Percentiles rank a stretch among this genome's conserved stretches.
Evolutionary conservation across 768 basidiomycete species (phyloP).

Genomic region (Lyophyllum shimeji): DNA sequence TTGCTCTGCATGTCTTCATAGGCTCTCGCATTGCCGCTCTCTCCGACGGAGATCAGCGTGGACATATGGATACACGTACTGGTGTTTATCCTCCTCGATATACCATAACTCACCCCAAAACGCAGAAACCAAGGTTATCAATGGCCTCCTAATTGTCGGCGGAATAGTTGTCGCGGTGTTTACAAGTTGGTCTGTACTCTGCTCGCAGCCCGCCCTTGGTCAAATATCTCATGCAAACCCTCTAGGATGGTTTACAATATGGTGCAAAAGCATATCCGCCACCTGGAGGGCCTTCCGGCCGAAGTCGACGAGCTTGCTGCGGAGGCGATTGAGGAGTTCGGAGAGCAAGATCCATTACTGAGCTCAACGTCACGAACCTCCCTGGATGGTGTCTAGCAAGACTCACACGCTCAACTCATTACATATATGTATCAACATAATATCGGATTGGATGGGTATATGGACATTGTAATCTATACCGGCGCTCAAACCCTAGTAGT

Average conservation of each 20-base stretch:
- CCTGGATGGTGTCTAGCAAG: neutral
- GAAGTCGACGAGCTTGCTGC: conserved; percentile 55
- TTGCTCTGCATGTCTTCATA: conserved; percentile 73
- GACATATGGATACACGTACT: conserved; percentile 74
- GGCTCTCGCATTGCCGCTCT: conserved; percentile 73
- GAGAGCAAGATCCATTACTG: conserved; percentile 62
- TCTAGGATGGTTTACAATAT: conserved; percentile 65
- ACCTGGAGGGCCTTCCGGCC: conserved; percentile 46
- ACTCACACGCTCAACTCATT: neutral
- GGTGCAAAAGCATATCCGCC: conserved; percentile 60
- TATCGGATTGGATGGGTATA: conserved; percentile 1
- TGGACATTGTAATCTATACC: neutral
- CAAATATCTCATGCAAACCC: conserved; percentile 11
- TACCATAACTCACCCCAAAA: neutral
- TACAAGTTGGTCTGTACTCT: conserved; percentile 61
- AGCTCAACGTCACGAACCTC: conserved; percentile 18
- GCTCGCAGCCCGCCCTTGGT: neutral
- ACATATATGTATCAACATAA: neutral
- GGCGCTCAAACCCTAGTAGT: conserved; percentile 52
- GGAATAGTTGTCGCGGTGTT: conserved; percentile 58
- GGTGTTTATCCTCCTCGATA: conserved; percentile 8
- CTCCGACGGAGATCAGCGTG: conserved; percentile 74
- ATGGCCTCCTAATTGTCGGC: conserved; percentile 54
- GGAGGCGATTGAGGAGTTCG: conserved; percentile 58
- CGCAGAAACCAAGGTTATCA: conserved; percentile 64